Conservation (phyloP, 495 filamentous ascomycete genomes). For the Geopyxis carbonaria region DNA sequence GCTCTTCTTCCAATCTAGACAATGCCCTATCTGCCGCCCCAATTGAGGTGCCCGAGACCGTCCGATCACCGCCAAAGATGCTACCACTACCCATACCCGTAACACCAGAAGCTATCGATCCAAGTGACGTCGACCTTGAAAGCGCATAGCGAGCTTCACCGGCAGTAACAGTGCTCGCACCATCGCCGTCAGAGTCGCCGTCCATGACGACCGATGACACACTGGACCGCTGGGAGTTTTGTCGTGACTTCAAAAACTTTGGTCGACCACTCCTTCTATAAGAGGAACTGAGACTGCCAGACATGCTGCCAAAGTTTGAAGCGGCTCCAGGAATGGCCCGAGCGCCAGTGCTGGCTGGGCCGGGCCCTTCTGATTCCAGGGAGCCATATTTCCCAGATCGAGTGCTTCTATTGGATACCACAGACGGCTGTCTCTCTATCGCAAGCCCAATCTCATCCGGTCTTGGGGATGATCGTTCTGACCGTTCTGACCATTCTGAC, state of each 20-base stretch:
- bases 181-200: conserved; percentile 17
- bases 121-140: conserved; percentile 69
- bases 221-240: conserved; percentile 16
- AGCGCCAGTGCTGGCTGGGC: too few relatives aligned
- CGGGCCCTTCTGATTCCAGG: too few relatives aligned
- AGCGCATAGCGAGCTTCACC: conserved; percentile 29
- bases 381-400: too few relatives aligned
- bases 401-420: too few relatives aligned
- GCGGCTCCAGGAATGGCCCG: too few relatives aligned
- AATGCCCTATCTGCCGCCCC: conserved; percentile 36
- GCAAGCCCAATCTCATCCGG: conserved; percentile 18
- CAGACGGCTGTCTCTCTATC: conserved; percentile 20
- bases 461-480: conserved; percentile 3
- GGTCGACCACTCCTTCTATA: too few relatives aligned
- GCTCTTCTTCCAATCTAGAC: conserved; percentile 45
- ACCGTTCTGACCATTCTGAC: too few relatives aligned
- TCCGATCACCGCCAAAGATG: conserved; percentile 12
- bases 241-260: conserved; percentile 20
- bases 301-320: too few relatives aligned
- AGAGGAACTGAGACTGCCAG: too few relatives aligned
- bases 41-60: conserved; percentile 14
- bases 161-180: conserved; percentile 14
- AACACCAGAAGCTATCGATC: conserved; percentile 85
- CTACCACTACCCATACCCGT: conserved; percentile 41
- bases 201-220: conserved; percentile 20